Conservation (phyloP, 31 red algal species). For the Bonnemaisonia californica region DNA sequence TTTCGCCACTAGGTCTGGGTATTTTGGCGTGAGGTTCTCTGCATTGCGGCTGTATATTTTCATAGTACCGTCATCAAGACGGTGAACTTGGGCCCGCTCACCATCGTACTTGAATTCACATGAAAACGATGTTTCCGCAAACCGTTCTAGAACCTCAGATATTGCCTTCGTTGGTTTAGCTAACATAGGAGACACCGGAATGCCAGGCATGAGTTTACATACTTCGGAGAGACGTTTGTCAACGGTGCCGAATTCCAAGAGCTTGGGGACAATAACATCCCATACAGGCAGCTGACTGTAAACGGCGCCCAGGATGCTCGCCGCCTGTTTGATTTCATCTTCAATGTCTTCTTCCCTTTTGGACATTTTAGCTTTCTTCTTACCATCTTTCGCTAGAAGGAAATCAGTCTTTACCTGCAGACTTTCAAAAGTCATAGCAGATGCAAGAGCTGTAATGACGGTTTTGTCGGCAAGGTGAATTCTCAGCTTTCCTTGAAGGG, state of each 20-base stretch:
- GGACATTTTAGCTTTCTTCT: conserved; percentile 67
- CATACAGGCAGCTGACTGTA: conserved; percentile 91
- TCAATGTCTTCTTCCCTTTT: conserved; percentile 57
- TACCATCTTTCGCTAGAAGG: conserved; percentile 55
- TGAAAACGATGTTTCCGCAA: conserved; percentile 76
- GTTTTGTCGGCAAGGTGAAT: conserved; percentile 96
- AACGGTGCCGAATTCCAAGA: conserved; percentile 67
- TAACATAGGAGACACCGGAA: conserved; percentile 96
- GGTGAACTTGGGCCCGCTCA: conserved; percentile 96
- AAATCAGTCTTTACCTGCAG: conserved; percentile 15
- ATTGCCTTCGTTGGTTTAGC: conserved; percentile 96
- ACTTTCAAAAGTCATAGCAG: conserved; percentile 64
- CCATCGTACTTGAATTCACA: conserved; percentile 99
- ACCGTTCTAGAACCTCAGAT: conserved; percentile 86
- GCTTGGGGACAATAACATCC: conserved; percentile 79
- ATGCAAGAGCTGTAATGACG: conserved; percentile 81
- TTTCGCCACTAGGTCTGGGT: conserved; percentile 80
- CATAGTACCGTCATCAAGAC: conserved; percentile 74
- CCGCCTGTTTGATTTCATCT: conserved; percentile 50
- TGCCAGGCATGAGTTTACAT: conserved; percentile 86
- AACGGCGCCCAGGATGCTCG: conserved; percentile 39
- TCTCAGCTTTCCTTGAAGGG: conserved; percentile 87
- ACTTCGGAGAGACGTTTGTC: conserved; percentile 64
- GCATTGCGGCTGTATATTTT: conserved; percentile 93
- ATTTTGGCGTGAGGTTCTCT: conserved; percentile 92